A percentile compares a stretch with the other conserved stretches of the same genome.
phyloP scores from a whole-genome alignment of 345 rosid species.

The Orychophragmus violaceus region DNA sequence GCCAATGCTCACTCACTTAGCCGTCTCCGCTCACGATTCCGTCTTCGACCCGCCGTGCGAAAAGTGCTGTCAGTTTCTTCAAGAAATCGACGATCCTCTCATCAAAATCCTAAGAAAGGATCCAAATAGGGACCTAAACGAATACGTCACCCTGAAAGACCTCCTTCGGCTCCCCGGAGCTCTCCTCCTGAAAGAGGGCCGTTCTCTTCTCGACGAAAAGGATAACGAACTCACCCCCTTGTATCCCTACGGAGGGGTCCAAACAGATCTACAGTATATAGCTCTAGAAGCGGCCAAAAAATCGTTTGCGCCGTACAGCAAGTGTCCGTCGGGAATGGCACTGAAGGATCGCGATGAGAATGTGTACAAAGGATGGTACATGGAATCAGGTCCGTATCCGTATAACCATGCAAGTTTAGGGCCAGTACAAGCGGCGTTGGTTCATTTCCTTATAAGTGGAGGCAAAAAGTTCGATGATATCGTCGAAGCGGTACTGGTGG shows the following conservation, averaged over 20 bases:
- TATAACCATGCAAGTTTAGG: constrained; percentile 83
- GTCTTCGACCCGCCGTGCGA: constrained; percentile 67
- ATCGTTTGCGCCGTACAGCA: constrained; percentile 75
- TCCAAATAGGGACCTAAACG: no score
- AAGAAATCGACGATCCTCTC: constrained; percentile 56
- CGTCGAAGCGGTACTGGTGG: constrained; percentile 60
- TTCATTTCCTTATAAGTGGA: constrained; percentile 51
- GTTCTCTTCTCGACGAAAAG: constrained; percentile 50
- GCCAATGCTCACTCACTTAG: constrained; percentile 37
- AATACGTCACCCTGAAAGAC: constrained; percentile 18
- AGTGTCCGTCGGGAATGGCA: constrained; percentile 79
- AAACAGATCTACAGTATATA: constrained; percentile 28
- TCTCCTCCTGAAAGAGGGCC: no score
- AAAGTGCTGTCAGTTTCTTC: constrained; percentile 89
- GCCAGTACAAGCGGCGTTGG: constrained; percentile 83
- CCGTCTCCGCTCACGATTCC: constrained; percentile 51
- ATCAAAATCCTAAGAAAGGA: constrained; percentile 24
- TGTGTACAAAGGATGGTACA: constrained; percentile 60
- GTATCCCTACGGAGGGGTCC: no score
- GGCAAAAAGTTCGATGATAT: constrained; percentile 61
- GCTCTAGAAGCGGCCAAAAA: constrained; percentile 65
- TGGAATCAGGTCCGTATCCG: constrained; percentile 85
- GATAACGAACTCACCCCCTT: constrained; percentile 36
- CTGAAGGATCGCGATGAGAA: constrained; percentile 56
- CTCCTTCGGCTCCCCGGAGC: constrained; percentile 53